Evolutionary conservation across 352 stramenopile genomes (phyloP), one percentile per base, ranked within the genome.

Genomic region (Pythium myriotylum): DNA sequence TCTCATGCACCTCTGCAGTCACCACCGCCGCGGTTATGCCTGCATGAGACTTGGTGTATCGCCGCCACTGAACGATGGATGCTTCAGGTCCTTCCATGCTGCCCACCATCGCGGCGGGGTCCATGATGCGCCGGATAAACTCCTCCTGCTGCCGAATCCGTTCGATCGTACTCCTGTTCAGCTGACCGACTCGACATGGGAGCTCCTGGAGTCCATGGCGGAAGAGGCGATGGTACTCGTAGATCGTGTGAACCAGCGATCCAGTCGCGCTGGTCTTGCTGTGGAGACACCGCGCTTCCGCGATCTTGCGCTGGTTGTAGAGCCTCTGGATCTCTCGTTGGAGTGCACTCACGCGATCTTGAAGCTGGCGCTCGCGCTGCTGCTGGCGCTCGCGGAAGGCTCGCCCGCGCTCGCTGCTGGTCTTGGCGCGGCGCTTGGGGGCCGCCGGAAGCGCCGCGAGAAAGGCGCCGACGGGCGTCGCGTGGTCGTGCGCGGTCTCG

Each of bases 41-140:
- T 14, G 59, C 54, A 26, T 72, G 50, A 14, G 43, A 68, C 16
- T 54, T 39, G 16, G 62, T 68, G 40, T 74, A 69, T 19, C 48
- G 48, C 8, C 58, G 56, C 62, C 66, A 73, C 52, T 73, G 66
- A 4, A 62, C 32, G 7, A 73, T 64, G 5, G 59, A 57, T 14
- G 55, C 61, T 17, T 70, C 51, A 1, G 65, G 47, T 8, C 66
- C 66, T 7, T 58, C 24, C n/a, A 58, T n/a, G 27, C 52, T 43
- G 7, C 62, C 62, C 8, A 69, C 51, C 8, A 45, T 42, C 2
- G 65, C 56, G 10, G 13, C 20, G 3, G 54, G 26, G 48, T 71
- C 51, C 4, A 71, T 49, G 2, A 68, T 40, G 1, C 51, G 53
- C 17, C 57, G 48, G 9, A 68, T 54, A 20, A 74, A 71, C 10